phyloP scores from a whole-genome alignment of 2,329 filamentous ascomycete species.

The Aspergillus carbonarius region DNA sequence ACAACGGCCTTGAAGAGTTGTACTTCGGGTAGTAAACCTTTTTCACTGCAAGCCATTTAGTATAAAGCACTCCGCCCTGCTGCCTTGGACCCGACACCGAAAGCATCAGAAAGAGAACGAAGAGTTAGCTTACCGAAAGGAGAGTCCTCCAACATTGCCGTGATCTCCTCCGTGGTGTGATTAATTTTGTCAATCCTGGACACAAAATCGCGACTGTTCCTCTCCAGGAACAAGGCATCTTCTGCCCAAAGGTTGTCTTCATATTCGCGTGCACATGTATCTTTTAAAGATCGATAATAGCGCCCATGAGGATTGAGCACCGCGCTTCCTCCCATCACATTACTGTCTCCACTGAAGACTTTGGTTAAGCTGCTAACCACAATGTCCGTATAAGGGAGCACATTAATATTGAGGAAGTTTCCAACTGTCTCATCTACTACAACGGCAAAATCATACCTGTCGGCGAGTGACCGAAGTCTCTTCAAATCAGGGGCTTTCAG shows the following conservation, averaged over 20 bases:
- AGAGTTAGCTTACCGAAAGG: slow-evolving; percentile 46
- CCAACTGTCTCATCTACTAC: slow-evolving; percentile 96
- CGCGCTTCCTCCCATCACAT: slow-evolving; percentile 89
- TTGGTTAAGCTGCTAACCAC: slow-evolving; percentile 96
- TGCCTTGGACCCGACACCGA: background rate
- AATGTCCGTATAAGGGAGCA: slow-evolving; percentile 83
- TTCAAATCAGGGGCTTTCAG: slow-evolving; percentile 78
- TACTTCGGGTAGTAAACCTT: slow-evolving; percentile 84
- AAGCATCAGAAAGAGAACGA: background rate
- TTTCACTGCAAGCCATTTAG: slow-evolving; percentile 60
- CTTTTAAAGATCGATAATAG: slow-evolving; percentile 70
- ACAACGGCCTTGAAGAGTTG: slow-evolving; percentile 66
- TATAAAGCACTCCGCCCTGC: background rate
- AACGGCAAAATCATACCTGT: slow-evolving; percentile 82
- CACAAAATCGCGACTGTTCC: slow-evolving; percentile 91
- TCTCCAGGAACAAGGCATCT: slow-evolving; percentile 90
- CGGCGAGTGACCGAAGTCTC: slow-evolving; percentile 76
- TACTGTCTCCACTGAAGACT: slow-evolving; percentile 94
- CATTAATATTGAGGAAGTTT: slow-evolving; percentile 93
- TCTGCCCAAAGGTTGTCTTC: slow-evolving; percentile 94
- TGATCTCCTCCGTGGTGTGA: slow-evolving; percentile 78
- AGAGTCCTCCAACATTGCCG: slow-evolving; percentile 64
- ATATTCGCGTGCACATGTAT: slow-evolving; percentile 63
- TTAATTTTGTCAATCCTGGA: slow-evolving; percentile 82
- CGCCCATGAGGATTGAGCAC: slow-evolving; percentile 66